Evolutionary conservation across 257 asterid species (phyloP), one percentile per base, ranked within the genome.

Genomic region (Nemophila menziesii): DNA sequence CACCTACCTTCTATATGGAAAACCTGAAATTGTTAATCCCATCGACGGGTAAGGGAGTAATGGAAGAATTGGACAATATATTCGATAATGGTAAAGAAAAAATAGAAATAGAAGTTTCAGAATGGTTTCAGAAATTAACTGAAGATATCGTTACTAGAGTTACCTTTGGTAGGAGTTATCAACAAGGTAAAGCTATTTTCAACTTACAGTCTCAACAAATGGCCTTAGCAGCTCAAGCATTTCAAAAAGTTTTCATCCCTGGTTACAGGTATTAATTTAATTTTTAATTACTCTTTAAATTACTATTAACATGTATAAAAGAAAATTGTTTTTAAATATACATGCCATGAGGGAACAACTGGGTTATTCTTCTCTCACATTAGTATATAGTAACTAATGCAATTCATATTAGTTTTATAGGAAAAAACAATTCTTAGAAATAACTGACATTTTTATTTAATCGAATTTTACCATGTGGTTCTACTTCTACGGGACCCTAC

Each of bases 1-100:
- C 77, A 4, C 77, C 77, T 5, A 70, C 73, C 18, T 70, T 70
- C 62, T 73, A 70, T 41, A 61, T 65, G 73, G 73, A 70, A 44
- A 70, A 70, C 54, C 67, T 70, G 14, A 70, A 65, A 61, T 18
- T 72, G 56, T 52, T 67, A 11, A 51, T 67, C 34, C 75, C 72
- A 33, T 48, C 47, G 65, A 67, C 68, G 20, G 69, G 75, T 3
- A 54, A 50, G 13, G 68, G 67, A 34, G 72, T 72, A 40, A 52
- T 52, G n/a, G 57, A 72, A 55, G 67, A 67, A 70, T 14, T 72
- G 38, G 79, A 72, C 12, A 54, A 64, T 47, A 67, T 70, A 64
- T 21, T 10, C 40, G 46, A 56, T 18, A 20, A 46, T 19, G n/a
- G 19, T 20, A 43, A 27, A 15, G 51, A 33, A 7, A n/a, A n/a